phyloP scores from a whole-genome alignment of 73 alveolate genomes.

The Diophrys sp. region DNA sequence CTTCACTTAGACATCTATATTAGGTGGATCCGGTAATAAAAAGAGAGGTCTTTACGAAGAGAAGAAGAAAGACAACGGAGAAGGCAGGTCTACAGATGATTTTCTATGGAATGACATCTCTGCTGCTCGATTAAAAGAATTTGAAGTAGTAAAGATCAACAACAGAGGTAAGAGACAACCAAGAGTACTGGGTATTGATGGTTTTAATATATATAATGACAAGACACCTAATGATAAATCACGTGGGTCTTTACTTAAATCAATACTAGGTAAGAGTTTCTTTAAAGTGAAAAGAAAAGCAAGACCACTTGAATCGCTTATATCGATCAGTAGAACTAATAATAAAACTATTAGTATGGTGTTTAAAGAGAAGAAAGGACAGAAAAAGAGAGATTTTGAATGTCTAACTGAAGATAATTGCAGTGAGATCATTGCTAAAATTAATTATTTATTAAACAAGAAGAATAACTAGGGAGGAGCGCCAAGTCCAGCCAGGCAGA shows the following conservation, averaged over 20 bases:
- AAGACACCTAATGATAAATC: conserved; percentile 7
- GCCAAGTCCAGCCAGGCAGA: too few species aligned
- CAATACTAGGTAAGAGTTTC: conserved; percentile 13
- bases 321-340: conserved; percentile 1
- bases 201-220: conserved; percentile 48
- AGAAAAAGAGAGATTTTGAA: conserved; percentile 26
- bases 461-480: conserved; percentile 4
- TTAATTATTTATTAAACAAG: conserved; percentile 20
- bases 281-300: conserved; percentile 19
- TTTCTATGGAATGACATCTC: conserved; percentile 46
- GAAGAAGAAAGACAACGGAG: not conserved
- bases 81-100: conserved; percentile 13
- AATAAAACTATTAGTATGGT: conserved; percentile 8
- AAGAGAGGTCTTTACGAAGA: too few species aligned
- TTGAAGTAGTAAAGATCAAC: conserved; percentile 45
- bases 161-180: conserved; percentile 48
- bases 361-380: conserved; percentile 10
- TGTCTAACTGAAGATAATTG: conserved; percentile 31
- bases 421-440: conserved; percentile 41
- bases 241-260: too few species aligned
- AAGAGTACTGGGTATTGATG: conserved; percentile 61
- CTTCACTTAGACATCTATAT: too few species aligned
- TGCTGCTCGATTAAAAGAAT: conserved; percentile 56
- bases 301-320: conserved; percentile 29
- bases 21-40: too few species aligned